Percentiles rank a stretch among this genome's conserved stretches.
phyloP scores from a whole-genome alignment of 176 grass and related monocot genomes.

The Echinochloa phyllopogon region DNA sequence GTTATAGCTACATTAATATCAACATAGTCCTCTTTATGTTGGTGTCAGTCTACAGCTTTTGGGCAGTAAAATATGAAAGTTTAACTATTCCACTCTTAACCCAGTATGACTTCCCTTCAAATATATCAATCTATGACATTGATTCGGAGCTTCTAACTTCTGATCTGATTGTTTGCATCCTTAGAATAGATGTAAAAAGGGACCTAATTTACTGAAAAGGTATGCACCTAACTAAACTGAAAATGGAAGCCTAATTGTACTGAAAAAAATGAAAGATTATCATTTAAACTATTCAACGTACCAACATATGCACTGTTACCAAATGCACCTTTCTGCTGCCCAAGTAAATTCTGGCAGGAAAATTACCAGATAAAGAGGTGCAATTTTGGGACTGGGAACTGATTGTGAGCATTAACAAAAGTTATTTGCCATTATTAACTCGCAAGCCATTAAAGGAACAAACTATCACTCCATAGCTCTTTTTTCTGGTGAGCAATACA shows the following conservation, averaged over 20 bases:
- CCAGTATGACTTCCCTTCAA: constrained; percentile 4
- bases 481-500: constrained; percentile 22
- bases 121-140: constrained; percentile 11
- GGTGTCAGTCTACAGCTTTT: constrained; percentile 5
- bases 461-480: constrained; percentile 21
- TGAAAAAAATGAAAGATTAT: neutral
- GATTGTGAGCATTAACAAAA: neutral
- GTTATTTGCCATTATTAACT: neutral
- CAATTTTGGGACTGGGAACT: neutral
- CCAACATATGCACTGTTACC: neutral
- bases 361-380: neutral
- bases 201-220: neutral
- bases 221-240: neutral
- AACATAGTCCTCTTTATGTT: neutral
- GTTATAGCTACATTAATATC: constrained; percentile 8
- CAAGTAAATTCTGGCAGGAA: neutral
- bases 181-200: constrained; percentile 6
- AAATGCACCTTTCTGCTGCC: neutral
- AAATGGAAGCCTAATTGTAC: neutral
- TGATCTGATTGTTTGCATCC: constrained; percentile 24
- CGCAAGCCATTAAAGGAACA: neutral
- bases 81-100: neutral
- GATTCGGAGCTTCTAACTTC: constrained; percentile 8
- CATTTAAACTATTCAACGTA: neutral
- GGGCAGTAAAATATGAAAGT: neutral